Percentiles rank a stretch among this genome's conserved stretches.
Conservation (phyloP, 2,329 filamentous ascomycete species). For the Hypoxylon sp. region DNA sequence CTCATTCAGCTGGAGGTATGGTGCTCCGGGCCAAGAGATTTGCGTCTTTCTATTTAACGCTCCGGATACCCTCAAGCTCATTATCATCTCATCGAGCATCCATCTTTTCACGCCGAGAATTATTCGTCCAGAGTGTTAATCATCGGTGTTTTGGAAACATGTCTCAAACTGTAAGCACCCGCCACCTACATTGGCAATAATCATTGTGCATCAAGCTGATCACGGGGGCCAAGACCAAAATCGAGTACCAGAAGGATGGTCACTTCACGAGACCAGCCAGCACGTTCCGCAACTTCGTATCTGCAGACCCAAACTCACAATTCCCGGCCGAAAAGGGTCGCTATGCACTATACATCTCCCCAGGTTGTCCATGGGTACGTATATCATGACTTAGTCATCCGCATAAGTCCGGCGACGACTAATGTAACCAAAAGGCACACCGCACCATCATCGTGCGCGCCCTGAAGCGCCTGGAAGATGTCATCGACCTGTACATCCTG, state of each 20-base stretch:
- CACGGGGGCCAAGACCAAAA: conserved; percentile 34
- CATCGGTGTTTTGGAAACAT: conserved; percentile 27
- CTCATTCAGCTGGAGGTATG: conserved; percentile 16
- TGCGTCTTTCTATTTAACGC: conserved; percentile 24
- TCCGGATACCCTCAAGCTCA: not conserved
- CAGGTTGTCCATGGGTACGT: conserved; percentile 74
- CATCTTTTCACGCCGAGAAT: not conserved
- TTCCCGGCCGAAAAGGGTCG: conserved; percentile 73
- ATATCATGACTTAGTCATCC: not conserved
- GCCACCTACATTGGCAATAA: not conserved
- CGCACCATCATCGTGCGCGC: conserved; percentile 79
- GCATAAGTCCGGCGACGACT: not conserved
- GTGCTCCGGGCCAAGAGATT: conserved; percentile 20
- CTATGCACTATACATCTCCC: conserved; percentile 74
- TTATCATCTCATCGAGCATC: conserved; percentile 6
- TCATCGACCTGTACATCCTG: conserved; percentile 77
- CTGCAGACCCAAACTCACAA: conserved; percentile 63
- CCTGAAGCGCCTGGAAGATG: conserved; percentile 80
- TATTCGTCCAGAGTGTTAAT: conserved; percentile 5
- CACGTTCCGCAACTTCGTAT: conserved; percentile 70
- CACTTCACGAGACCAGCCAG: conserved; percentile 68
- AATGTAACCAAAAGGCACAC: conserved; percentile 67
- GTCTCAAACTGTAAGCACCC: conserved; percentile 34
- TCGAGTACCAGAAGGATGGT: conserved; percentile 60
- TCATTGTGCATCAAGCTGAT: conserved; percentile 27